phyloP scores from a whole-genome alignment of 768 basidiomycete genomes.

The Phaeotremella fagi region DNA sequence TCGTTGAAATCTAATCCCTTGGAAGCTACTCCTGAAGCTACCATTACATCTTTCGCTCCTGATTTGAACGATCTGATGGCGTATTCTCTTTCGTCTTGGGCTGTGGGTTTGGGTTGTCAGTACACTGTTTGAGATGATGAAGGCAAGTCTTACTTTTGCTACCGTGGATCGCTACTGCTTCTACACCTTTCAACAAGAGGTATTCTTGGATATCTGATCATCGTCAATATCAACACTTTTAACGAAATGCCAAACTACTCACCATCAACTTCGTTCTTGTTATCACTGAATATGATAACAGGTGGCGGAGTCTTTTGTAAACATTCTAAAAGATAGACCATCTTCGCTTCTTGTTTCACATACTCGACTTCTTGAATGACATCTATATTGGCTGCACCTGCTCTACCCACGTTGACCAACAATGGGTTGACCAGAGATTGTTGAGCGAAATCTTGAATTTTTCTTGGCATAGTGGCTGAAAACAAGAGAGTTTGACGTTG shows the following conservation, averaged over 20 bases:
- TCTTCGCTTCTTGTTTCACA: conserved; percentile 99
- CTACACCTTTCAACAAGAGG: conserved; percentile 89
- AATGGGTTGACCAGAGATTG: conserved; percentile 92
- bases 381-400: conserved; percentile 94
- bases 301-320: conserved; percentile 97
- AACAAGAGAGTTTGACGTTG: conserved; percentile 96
- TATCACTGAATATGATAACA: conserved; percentile 95
- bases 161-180: conserved; percentile 97
- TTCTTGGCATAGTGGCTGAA: conserved; percentile 98
- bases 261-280: conserved; percentile 99
- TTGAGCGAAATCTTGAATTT: conserved; percentile 97
- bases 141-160: conserved; percentile 69
- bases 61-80: conserved; percentile 98
- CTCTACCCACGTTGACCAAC: conserved; percentile 94
- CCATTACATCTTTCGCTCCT: conserved; percentile 98
- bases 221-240: not conserved
- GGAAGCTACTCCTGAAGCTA: conserved; percentile 93
- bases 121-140: not conserved
- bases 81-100: conserved; percentile 97
- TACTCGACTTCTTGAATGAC: conserved; percentile 91
- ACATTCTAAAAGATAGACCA: conserved; percentile 97
- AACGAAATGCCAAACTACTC: conserved; percentile 24
- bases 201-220: conserved; percentile 92
- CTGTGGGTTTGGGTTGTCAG: conserved; percentile 50
- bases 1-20: conserved; percentile 99